A percentile compares a stretch with the other conserved stretches of the same genome.
phyloP scores from a whole-genome alignment of 2,329 filamentous ascomycete species.

The Fusarium sp. region DNA sequence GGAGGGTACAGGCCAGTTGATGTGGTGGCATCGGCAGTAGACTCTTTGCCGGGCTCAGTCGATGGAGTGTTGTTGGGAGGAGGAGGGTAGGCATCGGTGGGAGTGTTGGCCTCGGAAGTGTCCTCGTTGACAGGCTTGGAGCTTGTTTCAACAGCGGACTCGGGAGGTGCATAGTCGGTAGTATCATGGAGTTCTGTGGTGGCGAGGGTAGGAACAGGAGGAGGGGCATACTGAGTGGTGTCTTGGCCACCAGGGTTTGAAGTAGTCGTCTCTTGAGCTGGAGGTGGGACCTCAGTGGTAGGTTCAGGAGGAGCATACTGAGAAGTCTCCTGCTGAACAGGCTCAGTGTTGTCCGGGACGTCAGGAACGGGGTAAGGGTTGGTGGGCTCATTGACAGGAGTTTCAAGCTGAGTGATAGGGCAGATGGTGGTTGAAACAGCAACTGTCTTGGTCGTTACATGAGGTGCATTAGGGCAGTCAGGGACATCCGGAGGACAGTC shows the following conservation, averaged over 20 bases:
- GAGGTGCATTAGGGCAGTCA: background rate
- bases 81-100: constrained; percentile 5
- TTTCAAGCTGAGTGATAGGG: background rate
- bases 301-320: constrained; percentile 6
- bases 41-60: background rate
- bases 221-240: constrained; percentile 16
- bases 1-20: constrained; percentile 24
- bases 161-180: constrained; percentile 15
- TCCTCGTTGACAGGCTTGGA: constrained; percentile 14
- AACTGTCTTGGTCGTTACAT: background rate
- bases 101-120: constrained; percentile 2
- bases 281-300: background rate
- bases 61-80: constrained; percentile 5
- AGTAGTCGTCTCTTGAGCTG: constrained; percentile 8
- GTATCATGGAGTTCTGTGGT: constrained; percentile 15
- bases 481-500: background rate
- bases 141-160: constrained; percentile 2
- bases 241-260: background rate
- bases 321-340: constrained; percentile 17
- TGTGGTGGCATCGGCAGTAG: constrained; percentile 6
- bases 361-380: background rate
- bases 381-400: background rate
- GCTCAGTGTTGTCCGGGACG: constrained; percentile 4
- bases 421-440: constrained; percentile 10
- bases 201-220: constrained; percentile 19